Evolutionary conservation across 495 filamentous ascomycete species (phyloP).

Genomic region (Talaromyces proteolyticus): DNA sequence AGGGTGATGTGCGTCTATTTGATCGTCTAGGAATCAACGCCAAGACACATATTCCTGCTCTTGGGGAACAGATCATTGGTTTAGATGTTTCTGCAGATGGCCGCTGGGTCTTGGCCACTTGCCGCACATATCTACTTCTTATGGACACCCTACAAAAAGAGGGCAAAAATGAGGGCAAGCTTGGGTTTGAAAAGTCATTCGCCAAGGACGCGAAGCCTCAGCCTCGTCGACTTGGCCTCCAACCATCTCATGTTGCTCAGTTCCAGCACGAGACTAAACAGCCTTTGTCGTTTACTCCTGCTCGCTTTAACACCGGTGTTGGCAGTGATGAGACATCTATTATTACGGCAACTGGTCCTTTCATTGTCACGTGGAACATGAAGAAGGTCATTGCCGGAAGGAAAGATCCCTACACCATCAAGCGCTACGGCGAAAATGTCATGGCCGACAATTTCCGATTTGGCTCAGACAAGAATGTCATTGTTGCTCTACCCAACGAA

Average conservation of each 20-base stretch:
- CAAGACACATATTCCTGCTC: constrained; percentile 92
- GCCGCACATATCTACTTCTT: constrained; percentile 89
- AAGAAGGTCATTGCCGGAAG: constrained; percentile 74
- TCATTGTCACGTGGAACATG: constrained; percentile 94
- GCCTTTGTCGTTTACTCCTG: constrained; percentile 80
- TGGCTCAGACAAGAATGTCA: constrained; percentile 93
- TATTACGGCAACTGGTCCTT: constrained; percentile 94
- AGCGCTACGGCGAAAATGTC: constrained; percentile 89
- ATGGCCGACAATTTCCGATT: constrained; percentile 99
- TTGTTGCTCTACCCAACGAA: constrained; percentile 93
- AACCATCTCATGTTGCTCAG: constrained; percentile 87
- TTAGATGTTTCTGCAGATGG: constrained; percentile 93
- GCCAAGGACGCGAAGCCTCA: constrained; percentile 90
- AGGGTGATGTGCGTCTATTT: constrained; percentile 95
- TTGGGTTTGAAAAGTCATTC: constrained; percentile 93
- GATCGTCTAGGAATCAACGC: constrained; percentile 95
- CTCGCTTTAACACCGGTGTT: constrained; percentile 89
- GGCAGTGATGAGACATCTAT: constrained; percentile 80
- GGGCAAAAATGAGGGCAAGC: constrained; percentile 95
- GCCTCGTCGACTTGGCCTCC: constrained; percentile 81
- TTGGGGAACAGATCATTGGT: constrained; percentile 92
- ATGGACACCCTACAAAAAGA: constrained; percentile 86
- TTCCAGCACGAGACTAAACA: constrained; percentile 92
- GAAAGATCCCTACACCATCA: constrained; percentile 90
- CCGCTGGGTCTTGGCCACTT: constrained; percentile 91